A percentile compares a stretch with the other conserved stretches of the same genome.
Evolutionary conservation across 2,329 filamentous ascomycete species (phyloP).

Genomic region (Hymenoscyphus occultus): DNA sequence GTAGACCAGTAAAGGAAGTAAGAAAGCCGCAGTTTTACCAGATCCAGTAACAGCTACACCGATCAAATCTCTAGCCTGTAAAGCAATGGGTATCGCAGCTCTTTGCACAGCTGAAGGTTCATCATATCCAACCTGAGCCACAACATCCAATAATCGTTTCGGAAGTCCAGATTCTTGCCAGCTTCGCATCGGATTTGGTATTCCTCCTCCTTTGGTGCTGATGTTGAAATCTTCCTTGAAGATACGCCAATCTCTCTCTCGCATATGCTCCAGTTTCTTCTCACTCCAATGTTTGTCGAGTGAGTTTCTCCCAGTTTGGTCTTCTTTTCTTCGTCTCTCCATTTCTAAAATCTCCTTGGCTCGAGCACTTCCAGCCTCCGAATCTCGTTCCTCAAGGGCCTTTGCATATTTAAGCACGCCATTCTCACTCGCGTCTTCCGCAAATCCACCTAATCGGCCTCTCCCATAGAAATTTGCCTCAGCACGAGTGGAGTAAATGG

Average conservation of each 20-base stretch:
- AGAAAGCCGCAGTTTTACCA: constrained; percentile 94
- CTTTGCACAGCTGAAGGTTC: constrained; percentile 91
- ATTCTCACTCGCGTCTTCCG: constrained; percentile 54
- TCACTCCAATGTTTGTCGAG: constrained; percentile 95
- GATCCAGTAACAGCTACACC: constrained; percentile 97
- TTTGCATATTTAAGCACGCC: constrained; percentile 58
- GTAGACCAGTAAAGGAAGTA: constrained; percentile 89
- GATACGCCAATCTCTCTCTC: constrained; percentile 96
- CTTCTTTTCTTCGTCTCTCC: constrained; percentile 73
- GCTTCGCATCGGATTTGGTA: constrained; percentile 93
- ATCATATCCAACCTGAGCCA: constrained; percentile 81
- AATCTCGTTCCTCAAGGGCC: constrained; percentile 71
- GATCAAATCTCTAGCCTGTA: constrained; percentile 92
- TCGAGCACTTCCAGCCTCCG: constrained; percentile 70
- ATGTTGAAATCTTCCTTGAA: constrained; percentile 99
- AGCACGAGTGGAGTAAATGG: constrained; percentile 67
- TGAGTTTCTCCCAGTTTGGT: constrained; percentile 66
- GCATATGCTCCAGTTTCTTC: constrained; percentile 90
- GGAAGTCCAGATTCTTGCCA: constrained; percentile 87
- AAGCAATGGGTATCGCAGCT: constrained; percentile 90
- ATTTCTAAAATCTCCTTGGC: constrained; percentile 82
- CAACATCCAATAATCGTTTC: constrained; percentile 71
- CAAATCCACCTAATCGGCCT: constrained; percentile 65
- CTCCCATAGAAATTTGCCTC: constrained; percentile 69
- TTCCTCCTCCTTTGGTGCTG: constrained; percentile 82